A percentile compares a stretch with the other conserved stretches of the same genome.
phyloP scores from a whole-genome alignment of 768 basidiomycete genomes.

The Boletus reticuloceps region DNA sequence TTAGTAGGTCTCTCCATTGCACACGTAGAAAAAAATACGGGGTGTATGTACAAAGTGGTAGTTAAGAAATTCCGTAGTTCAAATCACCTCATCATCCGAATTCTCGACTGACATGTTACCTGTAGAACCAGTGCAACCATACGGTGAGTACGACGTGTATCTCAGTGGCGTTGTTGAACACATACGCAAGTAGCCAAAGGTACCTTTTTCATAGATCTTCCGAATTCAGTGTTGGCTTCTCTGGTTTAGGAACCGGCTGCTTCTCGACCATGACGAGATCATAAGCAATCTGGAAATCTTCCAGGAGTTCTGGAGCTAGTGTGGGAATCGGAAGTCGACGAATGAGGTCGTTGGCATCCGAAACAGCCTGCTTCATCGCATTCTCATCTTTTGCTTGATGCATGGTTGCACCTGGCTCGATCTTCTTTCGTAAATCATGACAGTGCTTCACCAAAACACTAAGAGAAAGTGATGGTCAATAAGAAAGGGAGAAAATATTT shows the following conservation, averaged over 20 bases:
- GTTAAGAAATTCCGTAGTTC: no score
- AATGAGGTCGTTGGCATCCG: conserved; percentile 29
- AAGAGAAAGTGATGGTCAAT: background rate
- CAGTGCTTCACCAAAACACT: conserved; percentile 29
- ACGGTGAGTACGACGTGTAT: no score
- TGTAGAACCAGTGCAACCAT: no score
- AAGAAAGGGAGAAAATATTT: background rate
- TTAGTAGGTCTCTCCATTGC: no score
- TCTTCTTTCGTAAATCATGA: conserved; percentile 26
- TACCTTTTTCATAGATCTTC: conserved; percentile 21
- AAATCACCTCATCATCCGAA: no score
- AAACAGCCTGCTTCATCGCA: conserved; percentile 26
- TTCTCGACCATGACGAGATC: conserved; percentile 33
- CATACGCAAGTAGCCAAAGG: conserved; percentile 19
- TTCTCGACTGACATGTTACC: no score
- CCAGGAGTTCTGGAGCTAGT: conserved; percentile 15
- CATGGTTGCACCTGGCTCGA: conserved; percentile 31
- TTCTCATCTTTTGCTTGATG: conserved; percentile 26
- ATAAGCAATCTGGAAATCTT: conserved; percentile 29
- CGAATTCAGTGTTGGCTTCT: conserved; percentile 24
- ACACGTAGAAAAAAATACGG: no score
- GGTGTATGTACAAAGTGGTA: no score
- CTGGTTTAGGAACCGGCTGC: background rate
- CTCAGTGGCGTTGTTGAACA: background rate
- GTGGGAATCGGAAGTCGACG: conserved; percentile 18